Evolutionary conservation across 2,329 filamentous ascomycete species (phyloP).

Genomic region (Trichoderma sp.): DNA sequence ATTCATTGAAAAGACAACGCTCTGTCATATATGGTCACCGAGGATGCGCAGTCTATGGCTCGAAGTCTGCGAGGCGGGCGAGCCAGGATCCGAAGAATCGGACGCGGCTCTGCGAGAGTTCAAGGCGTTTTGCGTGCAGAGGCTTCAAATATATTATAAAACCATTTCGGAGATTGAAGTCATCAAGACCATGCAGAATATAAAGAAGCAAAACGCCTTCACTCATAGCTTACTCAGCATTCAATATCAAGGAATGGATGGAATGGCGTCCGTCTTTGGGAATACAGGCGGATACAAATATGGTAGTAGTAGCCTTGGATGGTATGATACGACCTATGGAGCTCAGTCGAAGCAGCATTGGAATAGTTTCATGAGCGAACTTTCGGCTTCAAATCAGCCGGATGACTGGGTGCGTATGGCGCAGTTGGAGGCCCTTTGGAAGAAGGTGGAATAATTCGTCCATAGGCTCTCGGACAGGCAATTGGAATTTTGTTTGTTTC

Average conservation of each 20-base stretch:
- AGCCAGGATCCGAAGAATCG: constrained; percentile 34
- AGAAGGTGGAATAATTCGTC: constrained; percentile 9
- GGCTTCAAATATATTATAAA: not conserved
- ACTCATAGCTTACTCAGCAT: not conserved
- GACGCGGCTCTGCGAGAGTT: constrained; percentile 35
- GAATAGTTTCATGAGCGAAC: not conserved
- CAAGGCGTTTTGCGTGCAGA: constrained; percentile 3
- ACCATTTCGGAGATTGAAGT: constrained; percentile 15
- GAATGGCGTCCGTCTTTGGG: not conserved
- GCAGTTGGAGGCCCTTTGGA: constrained; percentile 13
- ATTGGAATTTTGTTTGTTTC: not conserved
- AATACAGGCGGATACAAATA: not conserved
- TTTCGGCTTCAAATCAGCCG: not conserved
- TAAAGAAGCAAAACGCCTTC: not conserved
- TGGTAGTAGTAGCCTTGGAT: constrained; percentile 9
- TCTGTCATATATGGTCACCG: constrained; percentile 45
- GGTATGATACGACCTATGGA: constrained; percentile 14
- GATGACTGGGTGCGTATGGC: constrained; percentile 22
- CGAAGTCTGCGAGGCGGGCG: constrained; percentile 36
- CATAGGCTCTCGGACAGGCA: not conserved
- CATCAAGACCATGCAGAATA: not conserved
- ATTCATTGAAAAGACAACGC: constrained; percentile 34
- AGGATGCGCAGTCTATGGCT: constrained; percentile 45
- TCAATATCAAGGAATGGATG: constrained; percentile 16
- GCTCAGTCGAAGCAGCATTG: constrained; percentile 2